These are phyloP conservation scores for Penicillium canescens DNA, from an alignment of 495 filamentous ascomycete species.

Conservation along the genomic window DNA sequence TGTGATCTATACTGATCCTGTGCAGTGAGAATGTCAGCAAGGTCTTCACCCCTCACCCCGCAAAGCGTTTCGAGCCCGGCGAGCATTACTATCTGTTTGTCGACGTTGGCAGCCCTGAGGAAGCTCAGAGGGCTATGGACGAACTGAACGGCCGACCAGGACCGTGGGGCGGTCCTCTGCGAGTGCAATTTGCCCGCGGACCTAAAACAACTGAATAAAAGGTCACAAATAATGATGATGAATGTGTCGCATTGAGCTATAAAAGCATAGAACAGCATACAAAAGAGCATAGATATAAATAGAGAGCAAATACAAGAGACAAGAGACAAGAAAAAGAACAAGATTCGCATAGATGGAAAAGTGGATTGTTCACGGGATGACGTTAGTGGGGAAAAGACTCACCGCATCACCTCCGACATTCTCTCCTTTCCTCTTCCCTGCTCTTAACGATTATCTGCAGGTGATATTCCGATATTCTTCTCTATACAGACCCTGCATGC, in stretches of 20 bases:
- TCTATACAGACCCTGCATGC: constrained; percentile 4
- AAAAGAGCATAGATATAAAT: neutral
- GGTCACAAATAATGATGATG: constrained; percentile 20
- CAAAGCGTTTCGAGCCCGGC: constrained; percentile 50
- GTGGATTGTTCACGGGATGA: constrained; percentile 8
- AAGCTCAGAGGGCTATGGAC: constrained; percentile 52
- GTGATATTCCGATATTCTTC: neutral
- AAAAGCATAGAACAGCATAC: constrained; percentile 2
- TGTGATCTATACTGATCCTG: constrained; percentile 2
- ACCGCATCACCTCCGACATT: constrained; percentile 7
- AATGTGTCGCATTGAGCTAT: constrained; percentile 6
- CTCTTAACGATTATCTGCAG: neutral
- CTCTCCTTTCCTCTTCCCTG: constrained; percentile 7
- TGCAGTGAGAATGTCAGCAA: constrained; percentile 60
- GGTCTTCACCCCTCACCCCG: constrained; percentile 58
- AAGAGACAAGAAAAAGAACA: neutral
- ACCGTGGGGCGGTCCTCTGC: constrained; percentile 49
- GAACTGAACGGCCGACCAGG: constrained; percentile 39
- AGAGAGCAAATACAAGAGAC: too few species aligned
- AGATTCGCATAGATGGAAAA: neutral
- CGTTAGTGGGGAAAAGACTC: constrained; percentile 13
- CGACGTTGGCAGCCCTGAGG: constrained; percentile 57
- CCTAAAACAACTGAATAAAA: constrained; percentile 9
- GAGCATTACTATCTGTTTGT: constrained; percentile 70
- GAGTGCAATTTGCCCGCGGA: constrained; percentile 42